phyloP scores from a whole-genome alignment of 441 rosid species.

The Arabidopsis hybrid region DNA sequence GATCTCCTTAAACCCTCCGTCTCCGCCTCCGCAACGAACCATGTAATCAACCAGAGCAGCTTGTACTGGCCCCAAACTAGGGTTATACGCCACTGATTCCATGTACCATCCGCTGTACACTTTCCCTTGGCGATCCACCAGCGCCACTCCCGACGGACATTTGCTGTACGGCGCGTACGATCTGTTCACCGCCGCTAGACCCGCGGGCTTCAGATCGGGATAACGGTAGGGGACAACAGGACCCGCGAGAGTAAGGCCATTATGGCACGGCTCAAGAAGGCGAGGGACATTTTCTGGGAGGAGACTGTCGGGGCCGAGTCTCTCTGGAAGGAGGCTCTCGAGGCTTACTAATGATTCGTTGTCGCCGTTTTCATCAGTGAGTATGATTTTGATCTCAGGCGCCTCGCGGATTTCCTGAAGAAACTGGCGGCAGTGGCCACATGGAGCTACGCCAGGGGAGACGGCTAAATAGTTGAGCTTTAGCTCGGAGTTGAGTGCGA shows the following conservation, averaged over 20 bases:
- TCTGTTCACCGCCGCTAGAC: conserved; percentile 68
- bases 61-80: conserved; percentile 88
- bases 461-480: conserved; percentile 53
- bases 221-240: conserved; percentile 36
- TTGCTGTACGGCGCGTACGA: conserved; percentile 80
- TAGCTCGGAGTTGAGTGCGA: conserved; percentile 42
- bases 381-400: conserved; percentile 59
- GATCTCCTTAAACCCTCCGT: conserved; percentile 64
- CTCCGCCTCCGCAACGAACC: conserved; percentile 53
- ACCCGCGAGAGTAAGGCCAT: conserved; percentile 46
- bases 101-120: conserved; percentile 73
- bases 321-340: conserved; percentile 59
- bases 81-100: conserved; percentile 90
- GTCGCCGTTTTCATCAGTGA: conserved; percentile 39
- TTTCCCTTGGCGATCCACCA: conserved; percentile 71
- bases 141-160: conserved; percentile 84
- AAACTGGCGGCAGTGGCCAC: conserved; percentile 98
- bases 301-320: conserved; percentile 74
- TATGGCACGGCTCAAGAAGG: conserved; percentile 63
- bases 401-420: conserved; percentile 78
- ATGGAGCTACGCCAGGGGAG: conserved; percentile 69
- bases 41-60: conserved; percentile 81
- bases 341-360: conserved; percentile 43
- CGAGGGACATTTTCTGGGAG: conserved; percentile 58
- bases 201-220: conserved; percentile 29